Base-by-base conservation (phyloP, 2,329 filamentous ascomycete species). In the Colletotrichum nymphaeae region DNA sequence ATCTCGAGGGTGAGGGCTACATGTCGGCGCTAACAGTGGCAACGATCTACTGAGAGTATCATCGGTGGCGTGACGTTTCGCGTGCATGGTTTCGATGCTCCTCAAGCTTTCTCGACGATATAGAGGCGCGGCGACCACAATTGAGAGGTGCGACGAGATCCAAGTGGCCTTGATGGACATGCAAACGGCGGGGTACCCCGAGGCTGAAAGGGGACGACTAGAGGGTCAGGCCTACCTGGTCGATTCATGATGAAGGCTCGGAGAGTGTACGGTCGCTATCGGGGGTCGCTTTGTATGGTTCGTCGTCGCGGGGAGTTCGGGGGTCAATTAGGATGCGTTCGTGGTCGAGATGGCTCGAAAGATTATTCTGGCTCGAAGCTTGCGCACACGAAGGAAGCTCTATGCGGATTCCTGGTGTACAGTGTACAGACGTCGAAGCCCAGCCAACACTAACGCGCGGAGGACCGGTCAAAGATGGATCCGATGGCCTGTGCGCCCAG, bases 181-280 rank as follows among this genome's bases (percentile, higher is more conserved):
- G 63, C 72, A 67, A 74, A 71, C 69, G 66, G 69, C 69, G 67
- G 66, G 70, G 67, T 70, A 60, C 67, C 66, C 11, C 26, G 28
- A 73, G 67, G 67, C 67, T 70, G 66, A 73, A 70, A 64, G 74
- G 76, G 69, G 75, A 73, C 66, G 74, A 66, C 59, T 37, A 64
- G 64, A 72, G 64, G 57, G 66, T 72, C 57, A 72, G 55, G 65
- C 85, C 82, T 90, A 90, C 88, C 88, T 90, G 87, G 86, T 85
- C 88, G 86, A 82, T 90, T 90, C 88, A 90, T 90, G 80, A 81
- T 86, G 82, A 79, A 75, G 76, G 52, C 35, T 75, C 22, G 59
- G 68, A 46, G 46, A n/a, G 42, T 60, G 63, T 58, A 53, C 46
- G 56, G 60, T 74, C 30, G 69, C 59, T 60, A 69, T 56, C 46